Base-by-base conservation (phyloP, 352 stramenopile species). In the Globisporangium barbulae region DNA sequence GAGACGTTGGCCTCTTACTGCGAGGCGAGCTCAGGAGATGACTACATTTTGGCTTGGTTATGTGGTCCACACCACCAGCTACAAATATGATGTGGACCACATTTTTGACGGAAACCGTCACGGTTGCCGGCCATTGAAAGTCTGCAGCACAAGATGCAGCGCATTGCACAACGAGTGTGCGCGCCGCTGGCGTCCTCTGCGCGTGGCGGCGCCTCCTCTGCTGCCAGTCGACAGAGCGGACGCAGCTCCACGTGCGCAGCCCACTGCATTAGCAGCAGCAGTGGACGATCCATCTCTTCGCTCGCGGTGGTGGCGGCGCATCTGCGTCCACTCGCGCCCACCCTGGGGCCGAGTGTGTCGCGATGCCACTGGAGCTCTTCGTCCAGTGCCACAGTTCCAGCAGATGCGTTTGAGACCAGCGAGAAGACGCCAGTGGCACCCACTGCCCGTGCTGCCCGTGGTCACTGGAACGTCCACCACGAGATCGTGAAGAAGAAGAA, bases 401-500 rank as follows among this genome's bases (percentile, higher is more conserved):
- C 10, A 21, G 44, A 30, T n/a, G 19, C 21, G 0, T 7, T n/a
- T 47, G 41, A 53, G 8, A 35, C 21, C 0, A 25, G 47, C 10
- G 47, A 33, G 15, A n/a, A 35, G 15, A 10, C 45, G 4, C 3
- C 25, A 5, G 15, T 6, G 17, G 5, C 17, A 5, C 12, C 17
- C 10, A 42, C 41, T 12, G 41, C 31, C 6, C 22, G 22, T 0
- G 37, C 45, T 21, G 35, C 28, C 1, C 58, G 58, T 10, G 37
- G 19, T 28, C 61, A 61, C 44, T 72, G 67, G 56, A 89, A 81
- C 52, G 74, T 90, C 47, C 76, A 89, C 63, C 65, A 68, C 25
- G 76, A 69, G 52, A 70, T 92, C 19, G 74, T 78, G 28, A 52
- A 75, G 49, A 60, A 80, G 65, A 62, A 84, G 57, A 79, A 73